A percentile compares a stretch with the other conserved stretches of the same genome.
phyloP scores from a whole-genome alignment of 441 rosid genomes.

The Mallotus repandus region DNA sequence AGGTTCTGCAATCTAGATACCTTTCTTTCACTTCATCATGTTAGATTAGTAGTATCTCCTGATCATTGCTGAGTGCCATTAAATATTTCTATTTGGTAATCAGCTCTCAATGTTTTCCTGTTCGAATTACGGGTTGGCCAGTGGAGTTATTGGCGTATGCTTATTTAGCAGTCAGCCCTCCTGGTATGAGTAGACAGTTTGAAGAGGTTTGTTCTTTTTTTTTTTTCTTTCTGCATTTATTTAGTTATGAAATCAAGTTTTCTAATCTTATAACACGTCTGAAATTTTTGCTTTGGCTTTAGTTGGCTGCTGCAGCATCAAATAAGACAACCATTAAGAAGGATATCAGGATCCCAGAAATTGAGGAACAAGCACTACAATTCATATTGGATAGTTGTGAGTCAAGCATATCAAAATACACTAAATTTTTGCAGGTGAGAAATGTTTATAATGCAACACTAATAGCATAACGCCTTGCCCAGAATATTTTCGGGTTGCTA shows the following conservation, averaged over 20 bases:
- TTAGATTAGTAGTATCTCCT: background rate
- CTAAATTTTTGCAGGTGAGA: slow-evolving; percentile 76
- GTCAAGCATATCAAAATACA: slow-evolving; percentile 84
- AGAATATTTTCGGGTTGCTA: background rate
- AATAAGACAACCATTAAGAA: slow-evolving; percentile 56
- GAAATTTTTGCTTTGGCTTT: slow-evolving; percentile 19
- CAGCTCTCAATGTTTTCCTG: slow-evolving; percentile 84
- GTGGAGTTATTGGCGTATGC: slow-evolving; percentile 88
- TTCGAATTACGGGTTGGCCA: slow-evolving; percentile 93
- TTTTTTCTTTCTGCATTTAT: background rate
- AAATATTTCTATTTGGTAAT: background rate
- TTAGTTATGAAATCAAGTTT: background rate
- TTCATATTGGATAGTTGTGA: slow-evolving; percentile 81
- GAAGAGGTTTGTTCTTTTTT: slow-evolving; percentile 62
- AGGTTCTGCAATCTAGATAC: too few relatives aligned
- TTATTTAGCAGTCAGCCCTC: slow-evolving; percentile 82
- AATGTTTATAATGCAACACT: background rate
- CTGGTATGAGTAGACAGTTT: slow-evolving; percentile 67
- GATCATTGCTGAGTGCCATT: background rate
- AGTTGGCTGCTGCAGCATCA: slow-evolving; percentile 95
- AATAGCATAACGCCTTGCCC: background rate
- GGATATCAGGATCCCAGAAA: slow-evolving; percentile 58
- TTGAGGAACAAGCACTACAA: slow-evolving; percentile 79
- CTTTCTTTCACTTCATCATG: too few relatives aligned
- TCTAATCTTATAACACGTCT: background rate